These are phyloP conservation scores for Toxoplasma gondii DNA, from an alignment of 169 alveolate genomes.

Conservation along the genomic window DNA sequence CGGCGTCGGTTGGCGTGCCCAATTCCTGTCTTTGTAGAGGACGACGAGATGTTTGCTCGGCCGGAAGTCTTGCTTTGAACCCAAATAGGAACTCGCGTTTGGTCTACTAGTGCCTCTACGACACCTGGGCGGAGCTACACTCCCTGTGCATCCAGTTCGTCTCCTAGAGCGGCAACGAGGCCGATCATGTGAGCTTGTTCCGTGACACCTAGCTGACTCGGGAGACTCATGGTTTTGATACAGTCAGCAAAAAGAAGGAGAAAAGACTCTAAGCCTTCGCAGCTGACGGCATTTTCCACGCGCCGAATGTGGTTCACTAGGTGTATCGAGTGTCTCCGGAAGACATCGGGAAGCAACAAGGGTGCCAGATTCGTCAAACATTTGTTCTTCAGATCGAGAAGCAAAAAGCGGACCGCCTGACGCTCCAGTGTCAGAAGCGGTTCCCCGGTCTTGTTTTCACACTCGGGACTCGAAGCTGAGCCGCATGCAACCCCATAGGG, in stretches of 20 bases:
- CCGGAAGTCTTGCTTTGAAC: no score
- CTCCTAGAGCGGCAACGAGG: conserved; percentile 51
- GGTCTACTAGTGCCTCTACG: neutral
- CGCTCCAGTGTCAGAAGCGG: conserved; percentile 45
- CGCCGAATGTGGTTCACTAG: conserved; percentile 52
- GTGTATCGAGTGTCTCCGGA: conserved; percentile 27
- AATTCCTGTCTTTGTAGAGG: no score
- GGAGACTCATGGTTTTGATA: conserved; percentile 63
- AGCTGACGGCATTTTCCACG: conserved; percentile 55
- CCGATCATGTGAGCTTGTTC: conserved; percentile 61
- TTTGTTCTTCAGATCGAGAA: conserved; percentile 52
- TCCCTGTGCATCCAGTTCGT: conserved; percentile 28
- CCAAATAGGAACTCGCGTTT: neutral
- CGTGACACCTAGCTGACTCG: conserved; percentile 60
- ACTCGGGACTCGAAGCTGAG: neutral
- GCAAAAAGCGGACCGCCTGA: conserved; percentile 60
- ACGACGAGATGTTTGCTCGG: no score
- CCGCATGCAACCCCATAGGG: neutral
- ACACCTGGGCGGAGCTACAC: neutral
- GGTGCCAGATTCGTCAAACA: conserved; percentile 54
- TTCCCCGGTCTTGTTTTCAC: conserved; percentile 12
- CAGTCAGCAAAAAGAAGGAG: conserved; percentile 60
- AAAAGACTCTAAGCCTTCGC: conserved; percentile 56
- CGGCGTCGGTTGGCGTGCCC: no score
- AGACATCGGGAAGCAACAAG: conserved; percentile 35